Base-by-base conservation (phyloP, 1,284 basidiomycete genomes). In the Phlebopus sp. region DNA sequence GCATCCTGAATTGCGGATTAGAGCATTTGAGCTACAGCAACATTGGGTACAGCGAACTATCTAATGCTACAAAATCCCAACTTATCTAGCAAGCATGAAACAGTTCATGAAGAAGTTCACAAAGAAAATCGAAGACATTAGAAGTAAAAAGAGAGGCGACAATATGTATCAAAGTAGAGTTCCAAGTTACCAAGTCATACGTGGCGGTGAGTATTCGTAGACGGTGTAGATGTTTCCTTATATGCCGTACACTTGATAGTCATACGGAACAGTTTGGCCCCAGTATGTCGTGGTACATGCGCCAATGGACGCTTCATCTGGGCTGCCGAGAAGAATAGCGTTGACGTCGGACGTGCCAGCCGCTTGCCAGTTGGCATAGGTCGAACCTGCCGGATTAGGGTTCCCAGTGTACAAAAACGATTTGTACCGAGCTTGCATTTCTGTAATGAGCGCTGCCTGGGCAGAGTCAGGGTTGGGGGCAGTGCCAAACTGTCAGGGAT, bases 381-480 rank as follows among this genome's bases (percentile, higher is more conserved):
- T 19, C 66, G 73, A 37, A 53, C 64, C 54, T 29, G 57, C 50
- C 4, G 70, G 71, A 55, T 87, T 88, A 21, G 84, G 85, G 49
- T 76, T 74, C 7, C 81, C 81, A 6, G 65, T 78, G 43, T 66
- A 49, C 37, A 89, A 64, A 73, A 89, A 90, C n/a, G 78, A 73
- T 53, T 69, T 75, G 69, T 86, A 87, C 25, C 84, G 78, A 23
- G 73, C 72, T 62, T 88, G 86, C 56, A 88, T 77, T 61, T 88
- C 78, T n/a, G 62, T 64, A 37, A 75, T 78, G 32, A 89, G 71
- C 6, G 77, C 69, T 3, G 76, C 59, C 63, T 88, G 85, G 3
- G 71, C 76, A 9, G 70, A 39, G n/a, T 68, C 79, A 4, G 84
- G 81, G 57, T 68, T 78, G 5, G 73, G 62, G 18, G 74, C 79